These are phyloP conservation scores for Balakata baccata DNA, from an alignment of 345 rosid species.

Conservation along the genomic window DNA sequence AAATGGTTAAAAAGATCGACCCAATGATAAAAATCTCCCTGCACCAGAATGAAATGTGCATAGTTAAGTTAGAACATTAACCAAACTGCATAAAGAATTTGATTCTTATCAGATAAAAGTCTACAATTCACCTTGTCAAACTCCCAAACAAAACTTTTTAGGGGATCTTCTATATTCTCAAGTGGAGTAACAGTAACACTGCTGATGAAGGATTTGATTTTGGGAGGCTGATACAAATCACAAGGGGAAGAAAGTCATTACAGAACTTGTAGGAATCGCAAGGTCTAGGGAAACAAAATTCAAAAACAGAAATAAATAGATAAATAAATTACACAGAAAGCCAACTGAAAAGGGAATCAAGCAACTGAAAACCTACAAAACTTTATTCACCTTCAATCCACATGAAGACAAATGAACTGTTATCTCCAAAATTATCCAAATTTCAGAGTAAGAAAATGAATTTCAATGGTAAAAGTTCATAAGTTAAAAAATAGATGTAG, in stretches of 20 bases:
- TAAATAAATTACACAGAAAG: background rate
- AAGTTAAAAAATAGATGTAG: background rate
- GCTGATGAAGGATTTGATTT: slow-evolving; percentile 74
- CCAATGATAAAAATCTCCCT: slow-evolving; percentile 99
- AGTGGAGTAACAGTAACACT: slow-evolving; percentile 61
- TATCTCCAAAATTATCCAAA: background rate
- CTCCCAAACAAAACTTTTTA: slow-evolving; percentile 77
- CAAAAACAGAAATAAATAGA: background rate
- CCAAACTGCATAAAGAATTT: background rate
- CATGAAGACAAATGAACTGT: background rate
- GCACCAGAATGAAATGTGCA: slow-evolving; percentile 24
- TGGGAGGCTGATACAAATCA: slow-evolving; percentile 68
- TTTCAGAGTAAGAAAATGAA: background rate
- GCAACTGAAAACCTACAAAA: background rate
- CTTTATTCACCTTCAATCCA: background rate
- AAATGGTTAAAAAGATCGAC: slow-evolving; percentile 93
- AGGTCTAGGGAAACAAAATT: slow-evolving; percentile 1
- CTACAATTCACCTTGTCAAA: slow-evolving; percentile 64
- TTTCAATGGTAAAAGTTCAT: background rate
- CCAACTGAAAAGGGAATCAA: background rate
- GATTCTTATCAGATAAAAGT: slow-evolving; percentile 9
- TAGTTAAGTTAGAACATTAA: slow-evolving; percentile 15
- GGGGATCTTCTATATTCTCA: slow-evolving; percentile 74
- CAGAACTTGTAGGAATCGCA: slow-evolving; percentile 1
- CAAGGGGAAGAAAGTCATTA: slow-evolving; percentile 4